Percentiles rank a stretch among this genome's conserved stretches.
phyloP scores from a whole-genome alignment of 2,329 filamentous ascomycete genomes.

The Akanthomyces muscarius region DNA sequence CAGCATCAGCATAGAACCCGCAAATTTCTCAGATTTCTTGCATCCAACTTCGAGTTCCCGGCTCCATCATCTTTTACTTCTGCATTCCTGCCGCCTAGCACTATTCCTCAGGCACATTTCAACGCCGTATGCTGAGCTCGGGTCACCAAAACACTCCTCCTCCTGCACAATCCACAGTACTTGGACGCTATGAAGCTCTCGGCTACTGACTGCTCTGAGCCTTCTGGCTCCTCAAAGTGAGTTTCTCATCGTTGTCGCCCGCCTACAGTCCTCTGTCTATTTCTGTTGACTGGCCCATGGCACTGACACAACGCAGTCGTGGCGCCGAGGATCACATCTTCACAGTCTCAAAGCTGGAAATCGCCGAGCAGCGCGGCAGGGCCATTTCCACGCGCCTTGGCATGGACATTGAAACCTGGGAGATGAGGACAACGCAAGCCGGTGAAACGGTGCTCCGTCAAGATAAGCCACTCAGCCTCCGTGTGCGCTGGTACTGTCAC shows the following conservation, averaged over 20 bases:
- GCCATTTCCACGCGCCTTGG: conserved; percentile 53
- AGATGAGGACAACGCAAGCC: conserved; percentile 46
- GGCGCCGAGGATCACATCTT: conserved; percentile 23
- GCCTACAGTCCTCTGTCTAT: neutral
- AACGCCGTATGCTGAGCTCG: neutral
- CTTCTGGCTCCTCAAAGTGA: neutral
- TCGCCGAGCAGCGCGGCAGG: conserved; percentile 54
- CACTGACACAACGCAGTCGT: neutral
- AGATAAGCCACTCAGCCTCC: conserved; percentile 74
- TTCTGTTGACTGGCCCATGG: neutral
- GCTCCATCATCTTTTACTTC: neutral
- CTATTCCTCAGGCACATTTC: too few relatives aligned
- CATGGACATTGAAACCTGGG: conserved; percentile 50
- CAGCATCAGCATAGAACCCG: neutral
- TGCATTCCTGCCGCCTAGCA: neutral
- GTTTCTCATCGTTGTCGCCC: neutral
- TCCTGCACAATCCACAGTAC: neutral
- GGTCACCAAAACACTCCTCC: neutral
- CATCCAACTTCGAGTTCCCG: neutral
- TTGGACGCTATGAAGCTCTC: neutral
- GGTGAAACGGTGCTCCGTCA: conserved; percentile 58
- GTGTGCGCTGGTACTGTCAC: conserved; percentile 76
- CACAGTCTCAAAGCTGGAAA: conserved; percentile 45
- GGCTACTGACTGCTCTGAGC: neutral
- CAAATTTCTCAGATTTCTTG: neutral